Base-by-base conservation (phyloP, 2,329 filamentous ascomycete species). In the Apiospora hydei region DNA sequence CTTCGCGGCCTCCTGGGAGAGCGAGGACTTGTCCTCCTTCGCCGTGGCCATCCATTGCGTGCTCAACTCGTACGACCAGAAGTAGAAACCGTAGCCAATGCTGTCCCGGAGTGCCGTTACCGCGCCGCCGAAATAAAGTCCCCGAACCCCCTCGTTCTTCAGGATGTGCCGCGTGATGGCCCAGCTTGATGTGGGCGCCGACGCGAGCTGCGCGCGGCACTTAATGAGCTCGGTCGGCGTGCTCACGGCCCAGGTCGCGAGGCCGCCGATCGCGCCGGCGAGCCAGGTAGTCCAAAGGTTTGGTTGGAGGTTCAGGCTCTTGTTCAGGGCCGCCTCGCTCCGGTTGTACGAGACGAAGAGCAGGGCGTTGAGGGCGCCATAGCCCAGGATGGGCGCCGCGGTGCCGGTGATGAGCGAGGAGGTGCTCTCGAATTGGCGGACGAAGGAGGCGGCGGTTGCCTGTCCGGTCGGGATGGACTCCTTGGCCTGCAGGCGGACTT, bases 81-180 rank as follows among this genome's bases (percentile, higher is more conserved):
- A 98, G 80, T 98, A 98, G 82, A 98, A 98, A 0, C 95, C 96
- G 83, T 98, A 98, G n/a, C 96, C 96, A 71, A 98, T 89, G 72
- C 92, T 92, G 82, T 98, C 96, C 69, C 96, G 88, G 53, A 96
- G 80, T 70, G 92, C 94, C 0, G 96, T 98, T 21, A 98, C 90
- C 0, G 84, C 86, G 26, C 96, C 96, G 26, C 95, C 96, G 74
- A 91, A 88, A 80, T 97, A 98, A 30, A 98, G 82, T 0, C 95
- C 95, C 51, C 87, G 85, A 4, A 94, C 85, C 4, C 92, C 90
- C 70, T 86, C 81, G 1, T 80, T 83, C 47, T 82, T 85, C 77
- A 91, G 84, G 38, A 94, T 89, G 30, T 90, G 85, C 70, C 86
- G 88, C 1, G 91, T 87, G 70, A 96, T 90, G 4, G 80, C 81